Evolutionary conservation across 108 stramenopile genomes (phyloP), one percentile per base, ranked within the genome.

Genomic region (Skeletonema marinoi): DNA sequence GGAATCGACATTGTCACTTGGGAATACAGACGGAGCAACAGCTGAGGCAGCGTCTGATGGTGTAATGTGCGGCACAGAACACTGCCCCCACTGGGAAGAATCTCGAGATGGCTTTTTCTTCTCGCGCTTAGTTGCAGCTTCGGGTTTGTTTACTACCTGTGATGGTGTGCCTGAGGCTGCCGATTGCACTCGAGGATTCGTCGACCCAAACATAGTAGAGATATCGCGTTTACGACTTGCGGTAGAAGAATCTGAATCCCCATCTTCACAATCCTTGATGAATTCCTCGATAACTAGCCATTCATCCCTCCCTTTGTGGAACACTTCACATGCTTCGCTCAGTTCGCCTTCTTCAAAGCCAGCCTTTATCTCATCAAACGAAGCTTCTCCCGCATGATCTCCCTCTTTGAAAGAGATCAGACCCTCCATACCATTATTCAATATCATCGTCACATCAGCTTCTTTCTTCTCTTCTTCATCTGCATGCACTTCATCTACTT

Each of bases 261-360:
- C 38, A 32, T 46, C 66, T 38, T 63, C 71, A 48, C 36, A 73
- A 4, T 70, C 32, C 39, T 63, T 30, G 21, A 91, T 39, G 50
- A 88, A 86, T 0, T 67, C 54, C 11, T 66, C 58, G 10, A 91
- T 86, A 44, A 60, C 16, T 0, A 87, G 21, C 94, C 92, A 95
- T 39, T 81, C 74, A 75, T 90, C 91, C 19, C 21, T 66, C 10
- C 58, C 44, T 3, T 42, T 56, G 48, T 78, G 56, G 78, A 75
- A 94, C 14, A 95, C 65, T 56, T 73, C 71, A 70, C 92, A 92
- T 19, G 59, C 73, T 13, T 86, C 78, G 2, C 85, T 80, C 10
- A 95, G 76, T 69, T 95, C 94, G 11, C 91, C 94, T 48, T 89
- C 91, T 39, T 92, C 90, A 42, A 75, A 86, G 4, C 92, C 91